Conservation (phyloP, 129 eudicot genomes). For the Erigeron canadensis region DNA sequence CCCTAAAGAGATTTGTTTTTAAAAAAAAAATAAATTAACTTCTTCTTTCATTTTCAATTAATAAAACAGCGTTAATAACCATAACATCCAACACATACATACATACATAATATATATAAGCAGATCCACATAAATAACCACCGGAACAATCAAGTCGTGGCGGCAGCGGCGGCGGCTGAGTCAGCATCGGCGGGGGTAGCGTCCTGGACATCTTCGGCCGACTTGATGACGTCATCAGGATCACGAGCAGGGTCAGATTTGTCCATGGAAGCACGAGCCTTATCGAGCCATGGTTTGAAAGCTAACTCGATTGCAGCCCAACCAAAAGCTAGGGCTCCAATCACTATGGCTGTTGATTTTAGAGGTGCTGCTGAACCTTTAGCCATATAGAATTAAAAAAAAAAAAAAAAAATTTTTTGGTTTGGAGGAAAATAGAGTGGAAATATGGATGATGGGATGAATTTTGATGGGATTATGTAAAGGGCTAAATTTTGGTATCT, state of each 20-base stretch:
- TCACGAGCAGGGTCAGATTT: conserved; percentile 66
- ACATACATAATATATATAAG: not conserved
- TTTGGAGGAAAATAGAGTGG: not conserved
- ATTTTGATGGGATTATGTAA: conserved; percentile 20
- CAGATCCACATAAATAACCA: too few species aligned
- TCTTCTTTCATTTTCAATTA: too few species aligned
- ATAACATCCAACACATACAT: too few species aligned
- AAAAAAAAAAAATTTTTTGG: too few species aligned
- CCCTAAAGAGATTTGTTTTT: too few species aligned
- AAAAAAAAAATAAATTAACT: too few species aligned
- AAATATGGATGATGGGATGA: conserved; percentile 1
- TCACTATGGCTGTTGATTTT: conserved; percentile 40
- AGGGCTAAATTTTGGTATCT: conserved; percentile 15
- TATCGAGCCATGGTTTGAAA: conserved; percentile 75
- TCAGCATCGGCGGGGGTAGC: conserved; percentile 4
- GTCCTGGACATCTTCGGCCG: not conserved
- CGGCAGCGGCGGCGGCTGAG: not conserved
- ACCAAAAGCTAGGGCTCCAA: conserved; percentile 76
- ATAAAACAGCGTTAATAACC: too few species aligned
- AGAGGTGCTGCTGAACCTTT: conserved; percentile 22
- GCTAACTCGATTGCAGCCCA: conserved; percentile 91
- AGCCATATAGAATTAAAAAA: too few species aligned
- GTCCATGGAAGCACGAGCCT: conserved; percentile 64
- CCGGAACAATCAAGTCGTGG: not conserved
- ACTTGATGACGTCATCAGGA: conserved; percentile 39